A percentile compares a stretch with the other conserved stretches of the same genome.
Conservation (phyloP, 1,284 basidiomycete genomes). For the Austropuccinia psidii region DNA sequence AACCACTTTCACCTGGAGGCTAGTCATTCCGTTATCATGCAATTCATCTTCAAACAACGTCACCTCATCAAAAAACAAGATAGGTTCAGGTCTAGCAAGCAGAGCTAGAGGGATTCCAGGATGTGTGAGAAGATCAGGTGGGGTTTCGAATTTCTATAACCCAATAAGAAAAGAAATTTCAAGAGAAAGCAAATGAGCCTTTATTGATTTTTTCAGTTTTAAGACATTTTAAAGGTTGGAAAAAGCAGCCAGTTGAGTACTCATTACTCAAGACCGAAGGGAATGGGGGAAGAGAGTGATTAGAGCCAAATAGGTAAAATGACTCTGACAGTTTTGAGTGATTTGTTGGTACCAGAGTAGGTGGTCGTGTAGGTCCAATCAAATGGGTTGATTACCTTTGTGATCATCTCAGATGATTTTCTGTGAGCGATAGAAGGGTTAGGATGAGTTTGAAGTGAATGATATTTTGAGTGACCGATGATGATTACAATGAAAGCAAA, state of each 20-base stretch:
- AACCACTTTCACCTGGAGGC: slow-evolving; percentile 73
- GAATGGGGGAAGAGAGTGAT: not conserved
- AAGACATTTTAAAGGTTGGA: slow-evolving; percentile 40
- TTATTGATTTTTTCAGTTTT: too few relatives aligned
- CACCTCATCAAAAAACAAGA: slow-evolving; percentile 87
- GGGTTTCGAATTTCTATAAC: slow-evolving; percentile 1
- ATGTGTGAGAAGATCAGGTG: slow-evolving; percentile 37
- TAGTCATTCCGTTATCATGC: slow-evolving; percentile 84
- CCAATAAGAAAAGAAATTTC: slow-evolving; percentile 28
- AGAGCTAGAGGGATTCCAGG: slow-evolving; percentile 65
- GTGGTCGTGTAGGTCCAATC: slow-evolving; percentile 97
- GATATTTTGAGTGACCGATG: slow-evolving; percentile 48
- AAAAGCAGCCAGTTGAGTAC: too few relatives aligned
- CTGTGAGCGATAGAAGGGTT: slow-evolving; percentile 59
- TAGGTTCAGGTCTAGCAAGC: slow-evolving; percentile 70
- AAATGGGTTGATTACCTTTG: slow-evolving; percentile 63
- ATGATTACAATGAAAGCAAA: slow-evolving; percentile 18
- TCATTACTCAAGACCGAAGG: too few relatives aligned
- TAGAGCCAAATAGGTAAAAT: not conserved
- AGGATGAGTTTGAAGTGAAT: too few relatives aligned
- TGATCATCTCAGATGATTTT: slow-evolving; percentile 12
- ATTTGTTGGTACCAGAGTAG: slow-evolving; percentile 61
- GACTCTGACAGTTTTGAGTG: slow-evolving; percentile 3
- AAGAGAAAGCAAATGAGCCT: not conserved
- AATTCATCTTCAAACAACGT: slow-evolving; percentile 87